Evolutionary conservation across 306 rosid species (phyloP), one percentile per base, ranked within the genome.

Genomic region (Hylodesmum podocarpum): DNA sequence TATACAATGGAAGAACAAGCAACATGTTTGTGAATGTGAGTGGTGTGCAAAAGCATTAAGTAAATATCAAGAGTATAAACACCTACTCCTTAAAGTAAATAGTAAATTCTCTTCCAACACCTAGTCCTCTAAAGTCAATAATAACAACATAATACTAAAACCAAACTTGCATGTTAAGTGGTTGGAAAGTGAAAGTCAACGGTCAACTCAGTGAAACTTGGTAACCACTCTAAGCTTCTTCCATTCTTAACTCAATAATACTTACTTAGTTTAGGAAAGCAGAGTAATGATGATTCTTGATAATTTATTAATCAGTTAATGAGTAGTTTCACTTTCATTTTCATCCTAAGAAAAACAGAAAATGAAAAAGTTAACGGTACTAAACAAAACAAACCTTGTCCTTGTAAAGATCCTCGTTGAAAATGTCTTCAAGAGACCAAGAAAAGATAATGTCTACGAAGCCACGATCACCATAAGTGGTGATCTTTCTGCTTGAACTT

Each of bases 361-460:
- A 8, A 2, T 7, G 0, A 11, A 1, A 18, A 47, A 13, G 40
- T 8, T 13, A 50, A n/a, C 1, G 28, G 21, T 19, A 33, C 1
- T n/a, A 40, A 0, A 22, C 57, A 61, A 40, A 0, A 22, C 57
- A 61, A 68, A 88, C 93, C 93, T 82, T 27, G 62, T 74, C 21
- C 33, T 36, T 66, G 78, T 78, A 87, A 15, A 87, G 86, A 40
- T 85, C 71, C 34, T 85, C 27, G 19, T 85, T 73, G 78, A 53
- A 59, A 71, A 91, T 86, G 73, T 89, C 86, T 33, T 85, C 73
- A 4, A 91, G 67, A 9, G 96, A 82, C 97, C 94, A 91, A 24
- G 92, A 86, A 69, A 89, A 76, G 8, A 91, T 53, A 10, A 37
- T 78, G 51, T 84, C 66, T 5, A 69, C 59, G 31, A 91, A 83